phyloP scores from a whole-genome alignment of 139 green algal species.

The Chlorella ohadii region DNA sequence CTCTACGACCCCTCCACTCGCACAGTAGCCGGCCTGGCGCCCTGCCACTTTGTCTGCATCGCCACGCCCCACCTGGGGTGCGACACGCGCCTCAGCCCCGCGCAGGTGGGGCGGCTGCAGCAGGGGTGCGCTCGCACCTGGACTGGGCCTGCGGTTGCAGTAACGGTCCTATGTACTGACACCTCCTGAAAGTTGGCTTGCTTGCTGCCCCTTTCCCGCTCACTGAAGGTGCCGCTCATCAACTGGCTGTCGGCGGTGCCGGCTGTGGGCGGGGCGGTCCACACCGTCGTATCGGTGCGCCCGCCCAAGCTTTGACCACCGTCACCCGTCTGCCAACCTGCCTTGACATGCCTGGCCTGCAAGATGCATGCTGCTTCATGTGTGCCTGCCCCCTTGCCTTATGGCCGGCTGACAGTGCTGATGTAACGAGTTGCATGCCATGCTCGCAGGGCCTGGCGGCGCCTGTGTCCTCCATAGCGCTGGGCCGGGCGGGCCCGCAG shows the following conservation, averaged over 20 bases:
- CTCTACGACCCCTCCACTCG: constrained; percentile 6
- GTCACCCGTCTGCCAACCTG: too few species aligned
- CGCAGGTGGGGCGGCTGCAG: constrained; percentile 70
- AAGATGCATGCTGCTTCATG: too few species aligned
- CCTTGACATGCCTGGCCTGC: too few species aligned
- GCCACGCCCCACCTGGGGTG: constrained; percentile 88
- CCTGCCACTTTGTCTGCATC: constrained; percentile 81
- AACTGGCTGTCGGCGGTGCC: constrained; percentile 56
- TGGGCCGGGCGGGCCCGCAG: constrained; percentile 46
- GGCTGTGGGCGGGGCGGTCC: constrained; percentile 39
- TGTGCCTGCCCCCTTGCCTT: too few species aligned
- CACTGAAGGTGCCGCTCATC: constrained; percentile 77
- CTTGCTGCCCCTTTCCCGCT: background rate
- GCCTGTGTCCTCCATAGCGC: constrained; percentile 21
- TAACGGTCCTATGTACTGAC: too few species aligned
- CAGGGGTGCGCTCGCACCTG: too few species aligned
- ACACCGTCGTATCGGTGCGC: constrained; percentile 36
- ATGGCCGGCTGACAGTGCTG: too few species aligned
- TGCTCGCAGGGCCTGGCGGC: constrained; percentile 19
- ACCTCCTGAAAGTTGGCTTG: too few species aligned
- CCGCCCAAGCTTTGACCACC: too few species aligned
- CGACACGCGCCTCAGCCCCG: constrained; percentile 50
- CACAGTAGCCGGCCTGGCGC: constrained; percentile 52
- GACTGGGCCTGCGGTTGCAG: too few species aligned
- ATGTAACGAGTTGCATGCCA: too few species aligned